Conservation (phyloP, 1,284 basidiomycete species). For the Fomitopsis betulina region DNA sequence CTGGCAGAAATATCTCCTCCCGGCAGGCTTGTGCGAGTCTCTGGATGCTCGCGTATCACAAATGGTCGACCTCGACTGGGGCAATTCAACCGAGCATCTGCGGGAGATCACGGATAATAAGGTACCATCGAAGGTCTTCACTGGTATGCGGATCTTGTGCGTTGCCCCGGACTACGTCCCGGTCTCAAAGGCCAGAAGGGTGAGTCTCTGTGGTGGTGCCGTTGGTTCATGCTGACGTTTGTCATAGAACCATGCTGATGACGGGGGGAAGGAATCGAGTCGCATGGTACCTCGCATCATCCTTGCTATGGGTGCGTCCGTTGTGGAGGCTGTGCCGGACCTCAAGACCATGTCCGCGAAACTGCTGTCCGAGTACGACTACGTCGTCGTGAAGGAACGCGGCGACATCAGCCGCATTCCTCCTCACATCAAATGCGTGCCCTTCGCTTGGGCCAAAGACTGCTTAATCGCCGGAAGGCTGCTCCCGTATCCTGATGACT, state of each 20-base stretch:
- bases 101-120: slow-evolving; percentile 50
- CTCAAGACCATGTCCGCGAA: slow-evolving; percentile 29
- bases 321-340: slow-evolving; percentile 53
- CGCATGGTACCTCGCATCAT: slow-evolving; percentile 51
- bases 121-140: slow-evolving; percentile 54
- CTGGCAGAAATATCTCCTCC: slow-evolving; percentile 64
- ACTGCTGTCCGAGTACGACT: slow-evolving; percentile 46
- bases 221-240: not conserved
- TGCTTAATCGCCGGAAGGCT: slow-evolving; percentile 62
- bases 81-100: slow-evolving; percentile 48
- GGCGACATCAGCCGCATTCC: slow-evolving; percentile 25
- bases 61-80: slow-evolving; percentile 69
- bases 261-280: slow-evolving; percentile 24
- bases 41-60: slow-evolving; percentile 59
- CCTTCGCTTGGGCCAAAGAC: slow-evolving; percentile 77
- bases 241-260: slow-evolving; percentile 9
- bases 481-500: slow-evolving; percentile 26
- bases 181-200: slow-evolving; percentile 32
- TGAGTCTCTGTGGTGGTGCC: slow-evolving; percentile 14
- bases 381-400: slow-evolving; percentile 59
- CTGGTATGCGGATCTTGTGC: slow-evolving; percentile 48
- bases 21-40: slow-evolving; percentile 58
- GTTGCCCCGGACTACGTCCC: slow-evolving; percentile 54
- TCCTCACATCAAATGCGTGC: slow-evolving; percentile 33
- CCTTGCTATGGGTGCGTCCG: slow-evolving; percentile 67